Percentiles rank a stretch among this genome's conserved stretches.
Conservation (phyloP, 306 rosid genomes). For the Sophora flavescens region DNA sequence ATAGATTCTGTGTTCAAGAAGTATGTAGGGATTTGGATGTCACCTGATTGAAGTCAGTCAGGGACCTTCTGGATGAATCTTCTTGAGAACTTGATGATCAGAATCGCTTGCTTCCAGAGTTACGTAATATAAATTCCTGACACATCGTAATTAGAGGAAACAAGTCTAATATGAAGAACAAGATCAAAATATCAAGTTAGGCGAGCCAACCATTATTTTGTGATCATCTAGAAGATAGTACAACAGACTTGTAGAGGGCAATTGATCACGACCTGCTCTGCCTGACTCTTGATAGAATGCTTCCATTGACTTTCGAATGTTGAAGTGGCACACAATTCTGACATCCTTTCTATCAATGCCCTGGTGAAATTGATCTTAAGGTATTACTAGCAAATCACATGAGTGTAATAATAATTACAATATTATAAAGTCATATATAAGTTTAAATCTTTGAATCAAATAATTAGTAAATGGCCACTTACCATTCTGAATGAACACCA, state of each 20-base stretch:
- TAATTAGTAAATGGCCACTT: conserved; percentile 47
- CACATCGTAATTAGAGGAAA: conserved; percentile 40
- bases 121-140: conserved; percentile 87
- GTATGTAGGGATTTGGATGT: conserved; percentile 36
- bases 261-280: conserved; percentile 97
- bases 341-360: conserved; percentile 99
- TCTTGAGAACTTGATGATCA: conserved; percentile 67
- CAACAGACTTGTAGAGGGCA: conserved; percentile 83
- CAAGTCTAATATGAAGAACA: conserved; percentile 36
- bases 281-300: conserved; percentile 98
- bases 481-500: conserved; percentile 89
- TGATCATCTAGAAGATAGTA: conserved; percentile 89
- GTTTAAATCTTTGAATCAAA: conserved; percentile 35
- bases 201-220: conserved; percentile 77
- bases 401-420: conserved; percentile 38
- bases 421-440: conserved; percentile 27
- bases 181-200: conserved; percentile 35
- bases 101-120: conserved; percentile 64
- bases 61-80: conserved; percentile 65
- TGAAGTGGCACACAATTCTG: conserved; percentile 94
- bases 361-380: conserved; percentile 61
- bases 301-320: conserved; percentile 97
- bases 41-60: conserved; percentile 82
- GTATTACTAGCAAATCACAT: conserved; percentile 43
- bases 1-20: conserved; percentile 34